These are phyloP conservation scores for Verticillium nubilum DNA, from an alignment of 2,329 filamentous ascomycete species.

Conservation along the genomic window DNA sequence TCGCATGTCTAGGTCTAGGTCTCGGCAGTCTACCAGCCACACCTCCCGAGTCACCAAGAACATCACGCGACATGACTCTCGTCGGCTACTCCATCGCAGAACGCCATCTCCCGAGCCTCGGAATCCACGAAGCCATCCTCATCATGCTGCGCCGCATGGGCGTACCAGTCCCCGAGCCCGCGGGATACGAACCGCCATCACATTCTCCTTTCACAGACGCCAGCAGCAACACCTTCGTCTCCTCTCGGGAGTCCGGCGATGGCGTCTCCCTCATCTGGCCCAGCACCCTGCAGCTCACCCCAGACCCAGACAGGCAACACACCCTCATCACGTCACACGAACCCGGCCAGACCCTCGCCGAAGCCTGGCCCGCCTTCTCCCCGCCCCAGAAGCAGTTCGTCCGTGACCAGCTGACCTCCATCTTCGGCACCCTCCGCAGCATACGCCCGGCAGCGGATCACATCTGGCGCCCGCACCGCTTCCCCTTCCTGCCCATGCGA, in stretches of 20 bases:
- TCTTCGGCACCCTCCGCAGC: not conserved
- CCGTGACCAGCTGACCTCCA: not conserved
- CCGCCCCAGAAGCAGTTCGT: not conserved
- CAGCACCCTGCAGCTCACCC: constrained; percentile 24
- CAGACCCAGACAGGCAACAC: not conserved
- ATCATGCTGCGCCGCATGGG: not conserved
- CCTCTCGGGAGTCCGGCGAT: not conserved
- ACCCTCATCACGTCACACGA: not conserved
- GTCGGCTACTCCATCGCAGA: not conserved
- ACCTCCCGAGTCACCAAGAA: not conserved
- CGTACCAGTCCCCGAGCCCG: not conserved
- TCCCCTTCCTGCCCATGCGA: not conserved
- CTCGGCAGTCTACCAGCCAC: not conserved
- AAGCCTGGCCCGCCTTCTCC: not conserved
- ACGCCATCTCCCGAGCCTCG: not conserved
- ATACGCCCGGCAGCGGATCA: not conserved
- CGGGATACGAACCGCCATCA: not conserved
- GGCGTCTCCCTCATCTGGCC: constrained; percentile 17
- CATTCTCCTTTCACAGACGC: not conserved
- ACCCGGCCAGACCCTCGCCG: not conserved
- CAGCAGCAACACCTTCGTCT: not conserved
- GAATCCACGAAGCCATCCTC: not conserved
- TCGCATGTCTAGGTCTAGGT: not conserved
- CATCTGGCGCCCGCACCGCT: not conserved
- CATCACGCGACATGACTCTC: not conserved